Percentiles rank a stretch among this genome's conserved stretches.
These are phyloP conservation scores for Knoxdaviesia proteae DNA, from an alignment of 2,329 filamentous ascomycete genomes.

Conservation along the genomic window DNA sequence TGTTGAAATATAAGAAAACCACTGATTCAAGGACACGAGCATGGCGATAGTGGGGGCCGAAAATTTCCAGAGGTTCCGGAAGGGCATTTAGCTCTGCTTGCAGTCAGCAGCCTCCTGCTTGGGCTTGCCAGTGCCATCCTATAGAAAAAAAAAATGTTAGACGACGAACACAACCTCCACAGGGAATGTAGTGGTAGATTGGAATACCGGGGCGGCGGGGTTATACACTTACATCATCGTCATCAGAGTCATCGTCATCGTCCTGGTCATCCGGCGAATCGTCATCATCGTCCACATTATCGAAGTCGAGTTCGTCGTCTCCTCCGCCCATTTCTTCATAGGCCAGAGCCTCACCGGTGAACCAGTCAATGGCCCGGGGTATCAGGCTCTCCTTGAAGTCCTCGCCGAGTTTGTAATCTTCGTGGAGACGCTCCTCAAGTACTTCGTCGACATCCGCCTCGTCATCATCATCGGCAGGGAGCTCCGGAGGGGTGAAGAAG, in stretches of 20 bases:
- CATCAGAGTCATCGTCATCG: constrained; percentile 57
- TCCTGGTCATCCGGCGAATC: constrained; percentile 70
- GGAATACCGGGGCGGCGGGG: neutral
- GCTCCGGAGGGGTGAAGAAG: constrained; percentile 92
- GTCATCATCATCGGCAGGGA: constrained; percentile 47
- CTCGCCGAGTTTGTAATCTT: constrained; percentile 96
- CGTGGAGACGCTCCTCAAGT: constrained; percentile 91
- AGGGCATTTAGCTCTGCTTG: constrained; percentile 61
- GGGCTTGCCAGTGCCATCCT: constrained; percentile 77
- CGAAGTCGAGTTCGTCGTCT: constrained; percentile 65
- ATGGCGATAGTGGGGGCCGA: constrained; percentile 1
- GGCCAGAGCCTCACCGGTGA: constrained; percentile 91
- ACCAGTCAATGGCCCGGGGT: constrained; percentile 96
- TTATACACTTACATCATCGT: constrained; percentile 39
- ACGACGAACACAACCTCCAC: constrained; percentile 4
- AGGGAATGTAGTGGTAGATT: neutral
- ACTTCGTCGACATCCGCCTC: constrained; percentile 67
- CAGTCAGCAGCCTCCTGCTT: constrained; percentile 90
- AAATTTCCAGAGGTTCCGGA: neutral
- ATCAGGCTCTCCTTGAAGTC: constrained; percentile 99
- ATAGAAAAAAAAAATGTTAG: constrained; percentile 4
- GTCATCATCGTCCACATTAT: constrained; percentile 83
- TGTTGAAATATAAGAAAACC: too few relatives aligned
- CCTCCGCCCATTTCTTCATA: constrained; percentile 82
- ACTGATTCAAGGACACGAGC: neutral